Base-by-base conservation (phyloP, 768 basidiomycete genomes). In the Paxillus involutus region DNA sequence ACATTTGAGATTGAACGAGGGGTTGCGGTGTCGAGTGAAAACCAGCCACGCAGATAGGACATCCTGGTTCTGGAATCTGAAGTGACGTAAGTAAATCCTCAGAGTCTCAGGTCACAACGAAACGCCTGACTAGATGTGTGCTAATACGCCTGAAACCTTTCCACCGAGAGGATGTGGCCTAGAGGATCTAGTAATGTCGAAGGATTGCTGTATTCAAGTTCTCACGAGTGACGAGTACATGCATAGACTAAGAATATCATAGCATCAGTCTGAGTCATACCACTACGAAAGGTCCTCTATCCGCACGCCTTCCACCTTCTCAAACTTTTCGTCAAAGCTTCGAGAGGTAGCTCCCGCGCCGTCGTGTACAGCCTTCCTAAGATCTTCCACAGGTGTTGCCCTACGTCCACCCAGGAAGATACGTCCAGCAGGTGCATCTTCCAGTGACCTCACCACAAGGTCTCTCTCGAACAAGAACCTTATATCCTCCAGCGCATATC, bases 11-110 rank as follows among this genome's bases (percentile, higher is more conserved):
- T 42, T 21, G 44, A 37, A 4, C 36, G 40, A 29, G 51, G 41
- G n/a, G 47, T 36, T 42, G 75, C 30, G 3, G 59, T 50, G 44
- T 67, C 65, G 37, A 77, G 72, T 2, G 71, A 66, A 30, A 86
- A 71, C 86, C 85, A 88, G 59, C 75, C 77, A 36, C 78, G 80
- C 50, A 88, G 72, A 65, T 83, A 85, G 10, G 84, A 82, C 66
- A 67, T 47, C 32, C 8, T 36, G 39, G 12, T 48, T 52, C 35
- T n/a, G n/a, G n/a, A n/a, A n/a, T n/a, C n/a, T n/a, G n/a, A 14
- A 33, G 16, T 17, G 19, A 48, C 21, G 21, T 21, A 52, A 9
- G 17, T 32, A 17, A 39, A 36, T 35, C 14, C 21, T 21, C 21
- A 21, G 21, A 21, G 21, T 21, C 21, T 33, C 32, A n/a, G 10